Percentiles rank a stretch among this genome's conserved stretches.
Conservation (phyloP, 2,329 filamentous ascomycete genomes). For the Helminthosporium solani region DNA sequence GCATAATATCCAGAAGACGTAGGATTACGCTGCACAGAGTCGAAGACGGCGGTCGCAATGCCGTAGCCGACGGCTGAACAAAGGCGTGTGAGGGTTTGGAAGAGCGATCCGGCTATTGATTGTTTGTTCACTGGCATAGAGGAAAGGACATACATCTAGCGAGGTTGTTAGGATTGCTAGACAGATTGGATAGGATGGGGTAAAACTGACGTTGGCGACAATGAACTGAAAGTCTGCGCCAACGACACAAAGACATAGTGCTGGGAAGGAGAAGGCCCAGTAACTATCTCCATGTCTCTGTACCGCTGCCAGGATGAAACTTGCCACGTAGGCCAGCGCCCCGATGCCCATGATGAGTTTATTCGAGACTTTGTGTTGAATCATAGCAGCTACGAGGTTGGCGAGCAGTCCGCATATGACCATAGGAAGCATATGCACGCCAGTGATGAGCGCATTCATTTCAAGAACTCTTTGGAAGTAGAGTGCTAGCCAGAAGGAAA, state of each 20-base stretch:
- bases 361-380: constrained; percentile 66
- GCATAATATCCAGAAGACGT: constrained; percentile 44
- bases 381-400: constrained; percentile 62
- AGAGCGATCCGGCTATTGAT: constrained; percentile 66
- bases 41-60: constrained; percentile 62
- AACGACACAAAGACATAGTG: constrained; percentile 60
- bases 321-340: constrained; percentile 46
- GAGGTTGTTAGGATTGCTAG: constrained; percentile 2
- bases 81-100: constrained; percentile 65
- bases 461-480: constrained; percentile 61
- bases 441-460: constrained; percentile 59
- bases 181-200: constrained; percentile 1
- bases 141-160: constrained; percentile 68
- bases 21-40: constrained; percentile 42
- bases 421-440: constrained; percentile 65
- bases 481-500: constrained; percentile 64
- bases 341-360: constrained; percentile 60
- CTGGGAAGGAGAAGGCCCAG: constrained; percentile 66
- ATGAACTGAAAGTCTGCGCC: constrained; percentile 71
- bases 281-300: constrained; percentile 58
- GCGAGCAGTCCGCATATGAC: constrained; percentile 63
- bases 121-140: constrained; percentile 64
- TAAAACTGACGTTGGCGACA: constrained; percentile 61
- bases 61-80: constrained; percentile 62
- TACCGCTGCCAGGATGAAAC: constrained; percentile 58